Base-by-base conservation (phyloP, 2,329 filamentous ascomycete genomes). In the Camillea tinctor region DNA sequence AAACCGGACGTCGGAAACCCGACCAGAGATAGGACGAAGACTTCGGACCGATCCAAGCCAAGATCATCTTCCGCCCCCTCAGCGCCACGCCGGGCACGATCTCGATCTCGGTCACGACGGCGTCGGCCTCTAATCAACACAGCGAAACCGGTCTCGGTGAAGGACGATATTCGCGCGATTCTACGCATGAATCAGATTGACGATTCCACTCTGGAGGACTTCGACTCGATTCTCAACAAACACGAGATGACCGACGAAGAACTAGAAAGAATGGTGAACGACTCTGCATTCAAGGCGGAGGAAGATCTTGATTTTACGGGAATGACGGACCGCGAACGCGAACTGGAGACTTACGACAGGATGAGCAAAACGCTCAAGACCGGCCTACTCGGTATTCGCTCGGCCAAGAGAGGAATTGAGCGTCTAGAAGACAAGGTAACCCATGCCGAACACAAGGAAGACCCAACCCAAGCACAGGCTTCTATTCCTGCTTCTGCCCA, bases 181-280 rank as follows among this genome's bases (percentile, higher is more conserved):
- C 78, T 84, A 62, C 77, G 77, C 17, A 74, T 73, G 51, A 79
- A 85, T 66, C 78, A 85, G 56, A 80, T 86, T 23, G 84, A 87
- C 19, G 84, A 87, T 66, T 84, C 82, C 1, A 86, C 84, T 0
- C 71, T 86, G n/a, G 84, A 87, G 53, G 82, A 86, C 61, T 74
- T 86, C 26, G 82, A 82, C 59, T 80, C 82, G 24, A 73, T 86
- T 48, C 68, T 85, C 23, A 70, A 72, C 26, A 75, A 74, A n/a
- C 73, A 73, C 55, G 75, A 74, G 59, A 63, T 70, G 49, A 65
- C 72, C 40, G 66, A 69, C 22, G 63, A 68, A 22, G 69, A 72
- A 52, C 64, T 69, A 3, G 63, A 73, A 57, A 56, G 69, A 52
- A 67, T 72, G 53, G 66, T 72, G 13, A 66, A 69, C 24, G 66